Evolutionary conservation across 192 early-diverging fungal genomes (phyloP).

Genomic region (Coemansia sp.): DNA sequence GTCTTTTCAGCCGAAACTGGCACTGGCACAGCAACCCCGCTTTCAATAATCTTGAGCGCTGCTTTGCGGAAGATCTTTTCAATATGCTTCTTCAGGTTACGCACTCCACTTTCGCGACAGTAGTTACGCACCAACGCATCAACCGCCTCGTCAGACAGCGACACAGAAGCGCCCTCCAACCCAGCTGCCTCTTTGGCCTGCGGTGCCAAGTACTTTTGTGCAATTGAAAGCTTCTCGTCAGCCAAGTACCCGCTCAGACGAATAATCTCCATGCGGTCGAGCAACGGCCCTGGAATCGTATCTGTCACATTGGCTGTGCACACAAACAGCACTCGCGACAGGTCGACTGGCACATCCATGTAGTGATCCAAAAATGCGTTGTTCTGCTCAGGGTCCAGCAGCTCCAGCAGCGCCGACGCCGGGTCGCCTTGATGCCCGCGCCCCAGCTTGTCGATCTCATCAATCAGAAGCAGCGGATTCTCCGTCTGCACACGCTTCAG

Average conservation of each 20-base stretch:
- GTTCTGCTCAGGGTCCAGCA: constrained; percentile 98
- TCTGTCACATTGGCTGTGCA: constrained; percentile 98
- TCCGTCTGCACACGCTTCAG: constrained; percentile 98
- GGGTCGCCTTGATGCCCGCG: constrained; percentile 98
- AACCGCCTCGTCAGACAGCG: constrained; percentile 71
- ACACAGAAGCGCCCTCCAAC: constrained; percentile 68
- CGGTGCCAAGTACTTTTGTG: constrained; percentile 87
- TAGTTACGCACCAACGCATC: constrained; percentile 84
- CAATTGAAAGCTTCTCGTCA: constrained; percentile 92
- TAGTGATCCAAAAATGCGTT: constrained; percentile 97
- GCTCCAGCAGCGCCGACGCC: constrained; percentile 91
- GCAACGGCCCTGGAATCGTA: constrained; percentile 95
- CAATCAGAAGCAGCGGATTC: constrained; percentile 96
- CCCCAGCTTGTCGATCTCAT: constrained; percentile 99
- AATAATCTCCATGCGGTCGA: constrained; percentile 99
- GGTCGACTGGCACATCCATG: constrained; percentile 97
- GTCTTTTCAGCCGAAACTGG: not conserved
- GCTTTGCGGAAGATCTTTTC: constrained; percentile 99
- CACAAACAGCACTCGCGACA: constrained; percentile 98
- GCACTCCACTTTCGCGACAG: constrained; percentile 95
- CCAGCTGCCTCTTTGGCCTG: constrained; percentile 79
- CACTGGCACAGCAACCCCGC: constrained; percentile 45
- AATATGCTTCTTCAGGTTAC: constrained; percentile 97
- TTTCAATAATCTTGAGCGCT: constrained; percentile 79
- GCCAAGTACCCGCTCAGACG: constrained; percentile 87